phyloP scores from a whole-genome alignment of 2,329 filamentous ascomycete species.

The Colletotrichum lupini region DNA sequence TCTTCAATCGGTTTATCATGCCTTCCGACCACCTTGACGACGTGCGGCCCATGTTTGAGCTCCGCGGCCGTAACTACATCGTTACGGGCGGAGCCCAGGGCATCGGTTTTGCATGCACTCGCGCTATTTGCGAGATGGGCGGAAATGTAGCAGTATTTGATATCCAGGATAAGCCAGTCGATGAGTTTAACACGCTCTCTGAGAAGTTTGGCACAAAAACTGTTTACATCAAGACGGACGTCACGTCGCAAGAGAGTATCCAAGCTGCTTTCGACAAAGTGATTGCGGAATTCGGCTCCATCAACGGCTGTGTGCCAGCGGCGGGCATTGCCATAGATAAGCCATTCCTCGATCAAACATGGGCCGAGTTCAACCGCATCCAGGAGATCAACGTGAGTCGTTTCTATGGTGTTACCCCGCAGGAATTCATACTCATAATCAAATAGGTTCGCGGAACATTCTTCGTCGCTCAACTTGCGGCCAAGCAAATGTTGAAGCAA shows the following conservation, averaged over 20 bases:
- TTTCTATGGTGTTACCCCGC: constrained; percentile 41
- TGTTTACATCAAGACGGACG: constrained; percentile 56
- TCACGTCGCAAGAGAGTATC: constrained; percentile 54
- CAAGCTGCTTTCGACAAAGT: constrained; percentile 53
- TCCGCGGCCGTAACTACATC: constrained; percentile 48
- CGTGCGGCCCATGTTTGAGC: constrained; percentile 46
- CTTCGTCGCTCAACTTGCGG: constrained; percentile 56
- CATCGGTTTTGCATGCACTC: constrained; percentile 50
- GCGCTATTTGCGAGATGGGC: constrained; percentile 52
- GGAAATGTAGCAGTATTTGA: constrained; percentile 52
- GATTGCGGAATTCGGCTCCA: constrained; percentile 48
- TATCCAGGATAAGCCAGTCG: constrained; percentile 44
- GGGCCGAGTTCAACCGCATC: constrained; percentile 23
- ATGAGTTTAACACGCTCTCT: constrained; percentile 42
- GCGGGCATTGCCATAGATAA: constrained; percentile 27
- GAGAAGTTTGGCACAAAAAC: background rate
- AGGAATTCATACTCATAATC: background rate
- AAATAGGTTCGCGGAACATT: background rate
- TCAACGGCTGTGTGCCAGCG: constrained; percentile 47
- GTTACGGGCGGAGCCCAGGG: constrained; percentile 52
- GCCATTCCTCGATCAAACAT: constrained; percentile 51
- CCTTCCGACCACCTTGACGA: constrained; percentile 36
- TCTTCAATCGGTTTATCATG: background rate
- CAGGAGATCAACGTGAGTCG: constrained; percentile 58
- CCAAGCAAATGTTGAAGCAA: constrained; percentile 52